phyloP scores from a whole-genome alignment of 805 yeast species.

The Yamadazyma paraphyllophila region DNA sequence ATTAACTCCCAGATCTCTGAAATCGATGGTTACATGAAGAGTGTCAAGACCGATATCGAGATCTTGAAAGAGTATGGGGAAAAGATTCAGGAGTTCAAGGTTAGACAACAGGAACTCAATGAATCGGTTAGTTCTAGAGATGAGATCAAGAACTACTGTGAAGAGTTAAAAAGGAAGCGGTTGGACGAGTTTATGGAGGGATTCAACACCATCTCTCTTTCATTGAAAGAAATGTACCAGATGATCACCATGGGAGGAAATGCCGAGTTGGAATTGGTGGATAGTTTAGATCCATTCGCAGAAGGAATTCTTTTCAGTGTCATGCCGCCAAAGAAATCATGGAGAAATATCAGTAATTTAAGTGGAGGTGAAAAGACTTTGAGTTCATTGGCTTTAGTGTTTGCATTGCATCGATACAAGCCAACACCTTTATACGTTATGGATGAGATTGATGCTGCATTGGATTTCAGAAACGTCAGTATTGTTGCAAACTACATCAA shows the following conservation, averaged over 20 bases:
- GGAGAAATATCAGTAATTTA: conserved; percentile 92
- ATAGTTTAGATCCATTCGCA: conserved; percentile 94
- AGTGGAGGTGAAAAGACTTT: conserved; percentile 98
- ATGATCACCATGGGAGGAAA: conserved; percentile 99
- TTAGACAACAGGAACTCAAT: conserved; percentile 65
- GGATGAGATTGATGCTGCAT: conserved; percentile 99
- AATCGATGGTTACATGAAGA: conserved; percentile 54
- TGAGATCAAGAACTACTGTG: conserved; percentile 55
- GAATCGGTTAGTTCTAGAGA: conserved; percentile 68
- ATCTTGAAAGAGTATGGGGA: conserved; percentile 73
- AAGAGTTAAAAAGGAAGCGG: conserved; percentile 68
- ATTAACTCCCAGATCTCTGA: conserved; percentile 51
- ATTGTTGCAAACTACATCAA: conserved; percentile 97
- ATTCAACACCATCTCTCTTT: conserved; percentile 77
- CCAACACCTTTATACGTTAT: conserved; percentile 97
- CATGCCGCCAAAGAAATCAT: conserved; percentile 98
- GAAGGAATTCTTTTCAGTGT: conserved; percentile 96
- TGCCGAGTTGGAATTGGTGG: conserved; percentile 94
- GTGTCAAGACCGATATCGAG: conserved; percentile 66
- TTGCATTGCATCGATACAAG: conserved; percentile 92
- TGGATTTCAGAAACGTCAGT: conserved; percentile 94
- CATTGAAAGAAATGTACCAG: conserved; percentile 94
- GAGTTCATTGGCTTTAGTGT: conserved; percentile 90
- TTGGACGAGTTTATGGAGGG: conserved; percentile 93
- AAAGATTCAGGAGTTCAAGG: conserved; percentile 61